Evolutionary conservation across 208 protist species (phyloP), one percentile per base, ranked within the genome.

Genomic region (Porcisia deanei): DNA sequence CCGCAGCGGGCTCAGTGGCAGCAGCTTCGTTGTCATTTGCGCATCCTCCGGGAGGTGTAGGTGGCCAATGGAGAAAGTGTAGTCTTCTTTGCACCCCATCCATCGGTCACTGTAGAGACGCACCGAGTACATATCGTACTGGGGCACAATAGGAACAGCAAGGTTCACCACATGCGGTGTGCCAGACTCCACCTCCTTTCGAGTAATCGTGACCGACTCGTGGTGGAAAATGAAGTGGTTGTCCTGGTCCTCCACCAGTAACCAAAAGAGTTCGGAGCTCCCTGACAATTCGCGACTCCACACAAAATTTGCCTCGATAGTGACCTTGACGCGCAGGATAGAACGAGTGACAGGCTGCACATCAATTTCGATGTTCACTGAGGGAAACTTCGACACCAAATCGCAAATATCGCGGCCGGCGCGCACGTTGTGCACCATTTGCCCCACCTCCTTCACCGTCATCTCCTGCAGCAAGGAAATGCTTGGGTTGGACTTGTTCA

Each of bases 301-400:
- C 66, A 85, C 61, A 84, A 99, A 99, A 55, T 87, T 79, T 12
- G 98, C 82, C 60, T 71, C 80, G 22, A 99, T 91, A 37, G 79
- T 94, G 16, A 99, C 85, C 77, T 95, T 90, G 12, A 99, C 92
- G 53, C 96, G 89, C 52, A 99, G 87, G 67, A 99, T 98, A 25
- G 89, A 94, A 9, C 94, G 86, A 4, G 99, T 99, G 74, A 99
- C 99, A n/a, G 99, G 99, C 84, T 99, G 98, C 57, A 99, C 90
- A 54, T 93, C 82, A 57, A 91, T 92, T 30, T 90, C 77, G 43
- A 99, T 77, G 25, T 89, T 84, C 16, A 99, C 75, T 18, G 85
- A 80, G 7, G 99, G 98, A 75, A 99, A 99, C 59, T 91, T 84
- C 5, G 79, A 64, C n/a, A 97, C 92, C 47, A 95, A 76, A 37